Conservation (phyloP, 2,329 filamentous ascomycete species). For the Westerdykella ornata region DNA sequence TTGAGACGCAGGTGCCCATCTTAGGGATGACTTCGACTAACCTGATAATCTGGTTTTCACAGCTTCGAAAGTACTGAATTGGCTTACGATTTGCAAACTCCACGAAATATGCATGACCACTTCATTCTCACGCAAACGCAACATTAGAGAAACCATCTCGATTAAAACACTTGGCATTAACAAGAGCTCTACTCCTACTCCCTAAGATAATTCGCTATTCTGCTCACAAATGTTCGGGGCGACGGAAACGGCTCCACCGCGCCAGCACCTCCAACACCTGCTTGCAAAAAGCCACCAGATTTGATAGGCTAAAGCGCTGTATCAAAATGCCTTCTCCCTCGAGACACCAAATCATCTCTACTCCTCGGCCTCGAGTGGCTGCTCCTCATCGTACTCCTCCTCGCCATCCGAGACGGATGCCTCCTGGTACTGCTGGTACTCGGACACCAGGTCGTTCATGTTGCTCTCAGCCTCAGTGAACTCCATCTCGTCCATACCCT, state of each 20-base stretch:
- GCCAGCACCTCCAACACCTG: conserved; percentile 6
- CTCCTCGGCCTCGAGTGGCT: conserved; percentile 64
- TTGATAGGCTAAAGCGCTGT: conserved; percentile 19
- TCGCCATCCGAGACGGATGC: conserved; percentile 95
- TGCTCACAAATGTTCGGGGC: conserved; percentile 9
- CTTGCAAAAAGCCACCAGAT: conserved; percentile 20
- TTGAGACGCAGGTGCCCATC: too few species aligned
- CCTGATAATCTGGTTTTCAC: too few species aligned
- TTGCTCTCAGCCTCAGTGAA: conserved; percentile 99
- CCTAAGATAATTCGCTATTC: conserved; percentile 19
- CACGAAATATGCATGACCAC: too few species aligned
- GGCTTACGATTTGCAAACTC: too few species aligned
- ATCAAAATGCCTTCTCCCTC: conserved; percentile 9
- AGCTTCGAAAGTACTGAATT: too few species aligned
- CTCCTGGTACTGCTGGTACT: conserved; percentile 99
- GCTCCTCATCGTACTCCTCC: conserved; percentile 90
- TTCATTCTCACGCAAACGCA: not conserved
- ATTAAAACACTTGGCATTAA: conserved; percentile 34
- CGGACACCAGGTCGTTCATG: conserved; percentile 99
- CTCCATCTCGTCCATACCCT: conserved; percentile 99
- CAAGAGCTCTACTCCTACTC: conserved; percentile 28
- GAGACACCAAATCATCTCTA: conserved; percentile 23
- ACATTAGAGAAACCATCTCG: conserved; percentile 5
- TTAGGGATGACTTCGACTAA: too few species aligned
- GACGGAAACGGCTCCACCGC: conserved; percentile 9